A percentile compares a stretch with the other conserved stretches of the same genome.
phyloP scores from a whole-genome alignment of 805 yeast species.

The Zygosaccharomyces pseudorouxii region DNA sequence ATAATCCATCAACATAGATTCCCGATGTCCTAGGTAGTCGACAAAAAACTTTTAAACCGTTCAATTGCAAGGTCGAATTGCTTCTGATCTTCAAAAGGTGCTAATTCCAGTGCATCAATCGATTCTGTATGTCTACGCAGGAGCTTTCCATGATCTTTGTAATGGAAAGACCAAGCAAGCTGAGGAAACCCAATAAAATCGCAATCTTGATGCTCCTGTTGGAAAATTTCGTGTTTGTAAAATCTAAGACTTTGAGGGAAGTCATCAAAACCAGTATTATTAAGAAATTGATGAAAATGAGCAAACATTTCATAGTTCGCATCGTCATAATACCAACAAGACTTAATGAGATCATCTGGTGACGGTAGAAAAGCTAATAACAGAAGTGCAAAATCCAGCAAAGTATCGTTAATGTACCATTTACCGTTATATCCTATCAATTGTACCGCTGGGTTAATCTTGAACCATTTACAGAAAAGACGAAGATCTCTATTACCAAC shows the following conservation, averaged over 20 bases:
- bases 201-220: conserved; percentile 8
- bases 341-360: not conserved
- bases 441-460: conserved; percentile 40
- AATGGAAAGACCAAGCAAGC: conserved; percentile 21
- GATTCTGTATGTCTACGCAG: conserved; percentile 10
- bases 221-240: conserved; percentile 6
- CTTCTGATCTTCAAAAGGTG: conserved; percentile 6
- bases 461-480: conserved; percentile 35
- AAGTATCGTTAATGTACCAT: conserved; percentile 20
- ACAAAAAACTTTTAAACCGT: conserved; percentile 11
- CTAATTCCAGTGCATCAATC: conserved; percentile 11
- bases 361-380: conserved; percentile 19
- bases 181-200: conserved; percentile 20
- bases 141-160: conserved; percentile 5
- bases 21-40: conserved; percentile 8
- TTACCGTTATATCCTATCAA: conserved; percentile 30
- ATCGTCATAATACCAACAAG: conserved; percentile 15
- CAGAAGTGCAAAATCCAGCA: conserved; percentile 12
- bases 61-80: conserved; percentile 4
- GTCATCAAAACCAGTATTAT: not conserved
- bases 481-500: conserved; percentile 17
- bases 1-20: not conserved
- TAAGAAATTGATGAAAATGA: conserved; percentile 4
- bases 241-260: not conserved
- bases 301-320: conserved; percentile 12